These are phyloP conservation scores for Aspergillus latus DNA, from an alignment of 2,329 filamentous ascomycete species.

Conservation along the genomic window DNA sequence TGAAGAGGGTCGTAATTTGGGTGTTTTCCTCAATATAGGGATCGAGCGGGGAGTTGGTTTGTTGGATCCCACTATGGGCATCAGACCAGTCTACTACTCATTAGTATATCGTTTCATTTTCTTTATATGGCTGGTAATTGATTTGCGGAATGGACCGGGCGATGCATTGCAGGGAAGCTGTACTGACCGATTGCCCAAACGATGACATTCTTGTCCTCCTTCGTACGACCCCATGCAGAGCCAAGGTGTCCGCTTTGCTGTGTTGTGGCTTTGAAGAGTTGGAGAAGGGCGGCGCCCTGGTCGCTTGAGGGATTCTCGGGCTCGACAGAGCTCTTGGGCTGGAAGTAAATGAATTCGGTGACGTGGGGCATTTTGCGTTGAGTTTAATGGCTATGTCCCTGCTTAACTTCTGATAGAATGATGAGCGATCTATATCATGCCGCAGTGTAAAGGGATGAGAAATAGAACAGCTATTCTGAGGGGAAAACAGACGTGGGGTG, in stretches of 20 bases:
- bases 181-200: constrained; percentile 39
- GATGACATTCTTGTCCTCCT: constrained; percentile 37
- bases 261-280: constrained; percentile 30
- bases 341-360: constrained; percentile 41
- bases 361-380: constrained; percentile 27
- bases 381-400: neutral
- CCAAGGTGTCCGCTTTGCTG: constrained; percentile 35
- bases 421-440: neutral
- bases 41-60: constrained; percentile 16
- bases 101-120: neutral
- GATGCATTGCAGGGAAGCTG: neutral
- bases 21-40: constrained; percentile 28
- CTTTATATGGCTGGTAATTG: neutral
- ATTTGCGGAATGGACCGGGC: neutral
- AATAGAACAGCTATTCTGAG: neutral
- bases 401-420: too few relatives aligned
- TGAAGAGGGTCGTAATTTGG: constrained; percentile 28
- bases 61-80: constrained; percentile 26
- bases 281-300: constrained; percentile 32
- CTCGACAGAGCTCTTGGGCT: constrained; percentile 36
- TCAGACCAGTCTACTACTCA: constrained; percentile 34
- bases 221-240: constrained; percentile 39
- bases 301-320: constrained; percentile 39
- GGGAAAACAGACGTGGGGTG: neutral
- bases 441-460: neutral